Conservation (phyloP, 441 rosid species). For the Mallotus repandus region DNA sequence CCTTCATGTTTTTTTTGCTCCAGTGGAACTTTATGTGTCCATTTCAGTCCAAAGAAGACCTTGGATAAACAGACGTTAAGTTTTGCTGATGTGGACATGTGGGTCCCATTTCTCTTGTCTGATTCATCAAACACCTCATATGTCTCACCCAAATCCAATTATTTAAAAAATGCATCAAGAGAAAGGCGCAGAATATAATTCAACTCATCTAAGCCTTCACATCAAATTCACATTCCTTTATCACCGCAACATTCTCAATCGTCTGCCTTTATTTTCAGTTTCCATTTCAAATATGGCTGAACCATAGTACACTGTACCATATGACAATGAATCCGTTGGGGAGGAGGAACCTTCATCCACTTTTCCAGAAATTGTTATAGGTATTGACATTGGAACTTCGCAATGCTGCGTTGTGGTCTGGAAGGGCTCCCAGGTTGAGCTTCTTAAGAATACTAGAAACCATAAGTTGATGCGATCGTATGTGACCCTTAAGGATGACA, state of each 20-base stretch:
- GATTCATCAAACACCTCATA: no score
- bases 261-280: neutral
- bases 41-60: no score
- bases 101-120: no score
- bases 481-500: constrained; percentile 70
- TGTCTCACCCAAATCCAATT: no score
- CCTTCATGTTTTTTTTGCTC: no score
- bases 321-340: constrained; percentile 70
- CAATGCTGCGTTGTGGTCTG: constrained; percentile 81
- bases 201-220: no score
- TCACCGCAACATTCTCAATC: neutral
- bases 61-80: no score
- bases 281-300: constrained; percentile 51
- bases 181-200: no score
- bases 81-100: no score
- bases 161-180: no score
- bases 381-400: constrained; percentile 85
- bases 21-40: no score
- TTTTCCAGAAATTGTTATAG: constrained; percentile 72
- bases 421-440: constrained; percentile 82
- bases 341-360: constrained; percentile 64
- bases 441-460: constrained; percentile 68
- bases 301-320: constrained; percentile 71
- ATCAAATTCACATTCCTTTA: no score
- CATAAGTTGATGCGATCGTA: constrained; percentile 72